A percentile compares a stretch with the other conserved stretches of the same genome.
Conservation (phyloP, 208 protist genomes). For the Hexamita inflata region DNA sequence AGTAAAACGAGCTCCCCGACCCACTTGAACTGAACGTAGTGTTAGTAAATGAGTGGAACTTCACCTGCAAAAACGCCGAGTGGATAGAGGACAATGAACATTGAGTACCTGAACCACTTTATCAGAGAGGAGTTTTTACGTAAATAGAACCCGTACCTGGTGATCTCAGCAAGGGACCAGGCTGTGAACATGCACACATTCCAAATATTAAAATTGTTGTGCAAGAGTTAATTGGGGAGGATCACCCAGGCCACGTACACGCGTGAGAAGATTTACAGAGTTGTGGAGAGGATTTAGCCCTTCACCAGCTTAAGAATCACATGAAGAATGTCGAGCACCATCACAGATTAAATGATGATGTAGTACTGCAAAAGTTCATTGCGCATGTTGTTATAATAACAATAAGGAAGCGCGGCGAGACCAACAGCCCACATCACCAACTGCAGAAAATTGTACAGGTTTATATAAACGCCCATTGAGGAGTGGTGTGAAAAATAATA, state of each 20-base stretch:
- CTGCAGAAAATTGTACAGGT: too few relatives aligned
- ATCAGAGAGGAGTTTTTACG: background rate
- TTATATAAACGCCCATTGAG: too few relatives aligned
- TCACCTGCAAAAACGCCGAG: constrained; percentile 16
- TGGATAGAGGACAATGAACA: background rate
- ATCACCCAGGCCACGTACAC: background rate
- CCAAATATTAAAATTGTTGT: background rate
- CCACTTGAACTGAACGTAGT: too few relatives aligned
- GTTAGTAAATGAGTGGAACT: constrained; percentile 18
- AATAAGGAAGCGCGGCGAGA: too few relatives aligned
- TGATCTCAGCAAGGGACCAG: constrained; percentile 11
- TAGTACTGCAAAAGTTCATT: background rate
- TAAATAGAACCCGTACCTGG: constrained; percentile 1
- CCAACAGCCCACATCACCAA: too few relatives aligned
- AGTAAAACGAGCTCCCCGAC: too few relatives aligned
- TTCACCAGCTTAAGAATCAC: background rate
- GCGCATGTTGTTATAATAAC: too few relatives aligned
- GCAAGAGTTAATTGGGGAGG: background rate
- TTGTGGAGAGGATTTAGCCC: background rate
- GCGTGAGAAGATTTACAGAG: constrained; percentile 7
- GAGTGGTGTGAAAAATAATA: too few relatives aligned
- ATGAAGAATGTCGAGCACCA: constrained; percentile 11
- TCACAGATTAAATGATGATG: background rate
- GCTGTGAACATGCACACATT: background rate
- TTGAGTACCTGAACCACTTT: constrained; percentile 10